A percentile compares a stretch with the other conserved stretches of the same genome.
Conservation (phyloP, 768 basidiomycete species). For the Lactarius quietus region DNA sequence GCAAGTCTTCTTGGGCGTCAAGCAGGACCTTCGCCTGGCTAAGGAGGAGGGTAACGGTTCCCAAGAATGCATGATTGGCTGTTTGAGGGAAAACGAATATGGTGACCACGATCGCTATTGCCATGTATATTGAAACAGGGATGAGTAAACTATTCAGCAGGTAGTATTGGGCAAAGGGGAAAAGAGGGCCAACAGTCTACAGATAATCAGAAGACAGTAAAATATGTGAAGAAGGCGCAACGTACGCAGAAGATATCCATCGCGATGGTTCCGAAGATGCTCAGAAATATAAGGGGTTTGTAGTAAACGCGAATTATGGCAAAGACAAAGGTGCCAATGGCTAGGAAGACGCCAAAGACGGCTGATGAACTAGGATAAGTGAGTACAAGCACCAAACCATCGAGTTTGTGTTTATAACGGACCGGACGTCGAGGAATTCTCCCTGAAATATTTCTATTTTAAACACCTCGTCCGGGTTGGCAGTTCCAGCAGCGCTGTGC, state of each 20-base stretch:
- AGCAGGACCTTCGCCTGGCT: constrained; percentile 32
- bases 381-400: background rate
- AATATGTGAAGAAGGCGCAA: background rate
- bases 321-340: constrained; percentile 42
- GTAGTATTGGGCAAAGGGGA: constrained; percentile 44
- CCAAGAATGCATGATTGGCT: constrained; percentile 41
- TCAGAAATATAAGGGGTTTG: constrained; percentile 44
- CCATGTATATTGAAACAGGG: constrained; percentile 46
- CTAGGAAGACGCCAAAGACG: constrained; percentile 49
- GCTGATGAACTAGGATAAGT: constrained; percentile 36
- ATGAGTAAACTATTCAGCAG: constrained; percentile 42
- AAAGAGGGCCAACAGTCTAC: constrained; percentile 47
- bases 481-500: constrained; percentile 34
- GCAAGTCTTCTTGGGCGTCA: constrained; percentile 35
- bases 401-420: constrained; percentile 5
- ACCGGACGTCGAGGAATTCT: constrained; percentile 45
- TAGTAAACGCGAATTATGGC: constrained; percentile 45
- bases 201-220: background rate
- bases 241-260: constrained; percentile 42
- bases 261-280: constrained; percentile 48
- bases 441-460: constrained; percentile 46
- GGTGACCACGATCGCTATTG: constrained; percentile 44
- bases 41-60: constrained; percentile 32
- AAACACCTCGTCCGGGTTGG: constrained; percentile 39
- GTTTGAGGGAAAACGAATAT: constrained; percentile 52